Evolutionary conservation across 306 rosid genomes (phyloP), one percentile per base, ranked within the genome.

Genomic region (Quercus suber): DNA sequence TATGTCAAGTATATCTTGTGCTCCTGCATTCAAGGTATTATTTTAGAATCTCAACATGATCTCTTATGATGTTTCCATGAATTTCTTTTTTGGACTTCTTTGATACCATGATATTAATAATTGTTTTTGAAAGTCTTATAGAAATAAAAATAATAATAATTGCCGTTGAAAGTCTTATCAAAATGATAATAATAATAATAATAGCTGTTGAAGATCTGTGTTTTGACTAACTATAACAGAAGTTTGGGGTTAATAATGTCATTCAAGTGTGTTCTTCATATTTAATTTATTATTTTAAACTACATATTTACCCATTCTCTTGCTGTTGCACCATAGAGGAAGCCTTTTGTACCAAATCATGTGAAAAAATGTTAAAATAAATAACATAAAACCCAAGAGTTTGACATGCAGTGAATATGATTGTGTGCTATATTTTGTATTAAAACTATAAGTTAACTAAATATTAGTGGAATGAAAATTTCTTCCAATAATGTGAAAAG

Each of bases 11-110:
- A 65, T 92, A 80, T 85, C 95, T 58, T 89, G 93, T 84, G 98
- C 93, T 19, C 97, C 99, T 5, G 90, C 93, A 60, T 95, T 91
- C 83, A 89, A 93, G 97, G 99, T 89, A 90, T 81, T 51, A 18
- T 31, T 73, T 75, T 60, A 67, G 71, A 69, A 73, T 76, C 65
- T 64, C 73, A 15, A 59, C 28, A 71, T 69, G 56, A 35, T 83
- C 33, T 75, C 33, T 82, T 27, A 12, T 8, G 19, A 56, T 73
- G 55, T 81, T 79, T 28, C 77, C 14, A 15, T 65, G 18, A 49
- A 61, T 64, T 76, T 69, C 61, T n/a, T 13, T 77, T 41, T 41
- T 37, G 55, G 73, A 55, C 55, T n/a, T 82, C 9, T 74, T 58
- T 68, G 73, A 74, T 9, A 67, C 80, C 75, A n/a, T 69, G 56